Conservation (phyloP, 345 rosid genomes). For the Reutealis trisperma region DNA sequence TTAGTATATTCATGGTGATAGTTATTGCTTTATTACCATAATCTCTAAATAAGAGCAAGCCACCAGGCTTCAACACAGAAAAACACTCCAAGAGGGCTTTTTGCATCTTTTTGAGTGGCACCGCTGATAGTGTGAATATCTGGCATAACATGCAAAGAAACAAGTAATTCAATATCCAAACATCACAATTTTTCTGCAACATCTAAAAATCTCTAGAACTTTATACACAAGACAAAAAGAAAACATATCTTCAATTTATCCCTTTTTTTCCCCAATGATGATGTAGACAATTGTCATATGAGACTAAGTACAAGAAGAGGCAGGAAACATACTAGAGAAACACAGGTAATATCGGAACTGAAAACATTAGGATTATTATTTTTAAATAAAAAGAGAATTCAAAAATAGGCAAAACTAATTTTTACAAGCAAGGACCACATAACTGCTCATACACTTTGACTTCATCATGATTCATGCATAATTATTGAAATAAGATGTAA, state of each 20-base stretch:
- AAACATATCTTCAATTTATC: not conserved
- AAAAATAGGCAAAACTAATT: not conserved
- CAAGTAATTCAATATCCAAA: constrained; percentile 12
- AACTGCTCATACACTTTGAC: not conserved
- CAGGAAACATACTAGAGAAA: not conserved
- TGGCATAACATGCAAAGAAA: constrained; percentile 29
- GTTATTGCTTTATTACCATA: constrained; percentile 58
- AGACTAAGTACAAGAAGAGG: not conserved
- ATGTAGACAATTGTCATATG: not conserved
- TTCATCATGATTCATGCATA: not conserved
- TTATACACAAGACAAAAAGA: not conserved
- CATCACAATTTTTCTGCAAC: not conserved
- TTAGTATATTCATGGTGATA: not conserved
- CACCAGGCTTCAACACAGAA: constrained; percentile 78
- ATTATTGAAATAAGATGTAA: not conserved
- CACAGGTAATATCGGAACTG: not conserved
- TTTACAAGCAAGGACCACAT: not conserved
- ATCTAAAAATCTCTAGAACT: not conserved
- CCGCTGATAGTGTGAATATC: constrained; percentile 92
- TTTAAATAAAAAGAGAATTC: not conserved
- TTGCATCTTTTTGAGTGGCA: constrained; percentile 67
- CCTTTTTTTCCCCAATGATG: not conserved
- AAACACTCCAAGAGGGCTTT: constrained; percentile 58
- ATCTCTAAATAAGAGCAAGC: constrained; percentile 76
- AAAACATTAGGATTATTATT: not conserved